phyloP scores from a whole-genome alignment of 148 eudicot species.

The Amaranthus palmeri region DNA sequence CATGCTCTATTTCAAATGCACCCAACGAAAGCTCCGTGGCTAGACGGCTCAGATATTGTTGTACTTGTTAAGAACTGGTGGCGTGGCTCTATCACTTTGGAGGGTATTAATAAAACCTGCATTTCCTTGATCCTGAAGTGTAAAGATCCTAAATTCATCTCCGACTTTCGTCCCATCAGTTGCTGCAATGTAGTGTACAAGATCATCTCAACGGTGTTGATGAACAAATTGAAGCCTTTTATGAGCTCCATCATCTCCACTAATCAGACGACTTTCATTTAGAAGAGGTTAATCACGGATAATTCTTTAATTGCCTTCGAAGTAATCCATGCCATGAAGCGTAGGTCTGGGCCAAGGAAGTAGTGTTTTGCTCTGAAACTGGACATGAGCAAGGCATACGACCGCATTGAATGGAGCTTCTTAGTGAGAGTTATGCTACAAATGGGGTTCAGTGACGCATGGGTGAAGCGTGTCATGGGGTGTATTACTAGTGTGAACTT shows the following conservation, averaged over 20 bases:
- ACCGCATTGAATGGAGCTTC: too few relatives aligned
- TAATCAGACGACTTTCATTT: neutral
- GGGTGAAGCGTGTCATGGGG: too few relatives aligned
- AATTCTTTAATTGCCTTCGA: too few relatives aligned
- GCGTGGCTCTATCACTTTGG: neutral
- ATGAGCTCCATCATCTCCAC: neutral
- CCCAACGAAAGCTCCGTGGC: neutral
- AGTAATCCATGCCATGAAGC: too few relatives aligned
- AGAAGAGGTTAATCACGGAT: too few relatives aligned
- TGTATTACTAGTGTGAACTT: too few relatives aligned
- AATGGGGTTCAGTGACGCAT: too few relatives aligned
- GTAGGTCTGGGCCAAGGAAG: too few relatives aligned
- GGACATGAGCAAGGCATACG: too few relatives aligned
- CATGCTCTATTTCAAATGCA: neutral
- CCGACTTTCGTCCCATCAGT: neutral
- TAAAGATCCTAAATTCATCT: neutral
- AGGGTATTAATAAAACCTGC: neutral
- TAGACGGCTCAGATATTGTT: neutral
- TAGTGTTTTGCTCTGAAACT: too few relatives aligned
- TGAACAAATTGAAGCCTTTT: constrained; percentile 2
- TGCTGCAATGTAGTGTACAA: neutral
- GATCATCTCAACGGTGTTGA: neutral
- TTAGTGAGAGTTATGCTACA: too few relatives aligned
- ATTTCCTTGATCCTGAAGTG: neutral
- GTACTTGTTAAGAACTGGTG: neutral